A percentile compares a stretch with the other conserved stretches of the same genome.
Evolutionary conservation across 441 rosid species (phyloP).

Genomic region (Daphne laureola): DNA sequence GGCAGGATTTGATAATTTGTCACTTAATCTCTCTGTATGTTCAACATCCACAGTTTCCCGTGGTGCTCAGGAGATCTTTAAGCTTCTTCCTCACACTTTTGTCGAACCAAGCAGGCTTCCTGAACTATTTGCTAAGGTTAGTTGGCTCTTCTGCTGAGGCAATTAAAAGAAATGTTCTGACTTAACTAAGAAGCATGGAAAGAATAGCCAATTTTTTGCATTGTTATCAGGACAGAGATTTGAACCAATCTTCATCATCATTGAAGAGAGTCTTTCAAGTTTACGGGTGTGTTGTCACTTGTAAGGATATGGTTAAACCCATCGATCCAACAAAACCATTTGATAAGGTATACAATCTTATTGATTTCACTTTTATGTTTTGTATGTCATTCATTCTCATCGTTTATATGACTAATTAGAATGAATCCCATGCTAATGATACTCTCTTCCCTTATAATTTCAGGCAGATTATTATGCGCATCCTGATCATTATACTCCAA

Average conservation of each 20-base stretch:
- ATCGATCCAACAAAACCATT: constrained; percentile 54
- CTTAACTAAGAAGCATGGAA: no score
- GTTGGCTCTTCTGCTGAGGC: background rate
- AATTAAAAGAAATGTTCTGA: no score
- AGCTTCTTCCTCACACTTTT: constrained; percentile 86
- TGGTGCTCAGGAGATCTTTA: constrained; percentile 92
- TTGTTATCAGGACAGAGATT: constrained; percentile 37
- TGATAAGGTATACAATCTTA: constrained; percentile 47
- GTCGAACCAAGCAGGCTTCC: constrained; percentile 74
- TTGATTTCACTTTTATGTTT: no score
- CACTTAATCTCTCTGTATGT: background rate
- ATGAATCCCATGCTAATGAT: no score
- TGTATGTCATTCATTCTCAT: no score
- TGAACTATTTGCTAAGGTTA: constrained; percentile 57
- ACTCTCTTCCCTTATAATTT: constrained; percentile 7
- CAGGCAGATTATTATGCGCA: constrained; percentile 93
- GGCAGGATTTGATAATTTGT: background rate
- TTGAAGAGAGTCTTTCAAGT: constrained; percentile 72
- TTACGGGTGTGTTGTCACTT: constrained; percentile 75
- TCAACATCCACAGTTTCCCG: constrained; percentile 42
- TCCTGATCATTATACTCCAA: constrained; percentile 77
- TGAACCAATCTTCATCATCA: constrained; percentile 23
- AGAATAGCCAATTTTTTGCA: constrained; percentile 1
- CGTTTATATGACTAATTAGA: no score
- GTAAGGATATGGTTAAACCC: constrained; percentile 79